A percentile compares a stretch with the other conserved stretches of the same genome.
These are phyloP conservation scores for Heliocybe sulcata DNA, from an alignment of 1,284 basidiomycete species.

Conservation along the genomic window DNA sequence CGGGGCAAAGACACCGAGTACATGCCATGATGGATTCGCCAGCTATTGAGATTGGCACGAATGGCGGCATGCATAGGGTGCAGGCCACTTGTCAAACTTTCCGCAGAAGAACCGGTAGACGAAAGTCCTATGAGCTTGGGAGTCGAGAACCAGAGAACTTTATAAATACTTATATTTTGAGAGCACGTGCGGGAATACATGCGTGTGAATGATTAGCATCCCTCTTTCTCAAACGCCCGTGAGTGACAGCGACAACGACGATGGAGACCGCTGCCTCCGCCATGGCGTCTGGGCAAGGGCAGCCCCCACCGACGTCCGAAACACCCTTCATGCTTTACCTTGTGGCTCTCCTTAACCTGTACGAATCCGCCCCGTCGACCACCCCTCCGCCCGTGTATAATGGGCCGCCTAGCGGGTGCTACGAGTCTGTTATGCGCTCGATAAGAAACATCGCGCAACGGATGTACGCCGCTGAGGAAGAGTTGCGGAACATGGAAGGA, in stretches of 20 bases:
- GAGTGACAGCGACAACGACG: slow-evolving; percentile 19
- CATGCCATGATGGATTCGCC: too few species aligned
- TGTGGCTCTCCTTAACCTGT: slow-evolving; percentile 42
- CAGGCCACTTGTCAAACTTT: too few species aligned
- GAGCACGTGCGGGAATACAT: too few species aligned
- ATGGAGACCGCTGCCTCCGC: slow-evolving; percentile 3
- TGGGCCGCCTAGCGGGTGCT: slow-evolving; percentile 59
- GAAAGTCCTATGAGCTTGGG: too few species aligned
- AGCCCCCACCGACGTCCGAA: slow-evolving; percentile 11
- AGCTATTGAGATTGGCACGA: too few species aligned
- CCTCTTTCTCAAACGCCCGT: too few species aligned
- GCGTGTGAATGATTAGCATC: too few species aligned
- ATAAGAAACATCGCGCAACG: slow-evolving; percentile 46
- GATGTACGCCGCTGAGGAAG: slow-evolving; percentile 56
- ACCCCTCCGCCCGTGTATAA: slow-evolving; percentile 53
- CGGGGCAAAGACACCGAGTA: too few species aligned
- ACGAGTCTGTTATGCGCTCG: slow-evolving; percentile 51
- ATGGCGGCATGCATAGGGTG: too few species aligned
- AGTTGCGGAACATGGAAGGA: slow-evolving; percentile 30
- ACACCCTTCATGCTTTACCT: slow-evolving; percentile 41
- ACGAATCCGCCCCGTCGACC: slow-evolving; percentile 33
- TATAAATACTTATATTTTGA: too few species aligned
- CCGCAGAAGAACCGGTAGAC: too few species aligned
- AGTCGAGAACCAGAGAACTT: too few species aligned
- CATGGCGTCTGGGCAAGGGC: slow-evolving; percentile 11